phyloP scores from a whole-genome alignment of 768 basidiomycete species.

The Lactarius pseudohatsudake region DNA sequence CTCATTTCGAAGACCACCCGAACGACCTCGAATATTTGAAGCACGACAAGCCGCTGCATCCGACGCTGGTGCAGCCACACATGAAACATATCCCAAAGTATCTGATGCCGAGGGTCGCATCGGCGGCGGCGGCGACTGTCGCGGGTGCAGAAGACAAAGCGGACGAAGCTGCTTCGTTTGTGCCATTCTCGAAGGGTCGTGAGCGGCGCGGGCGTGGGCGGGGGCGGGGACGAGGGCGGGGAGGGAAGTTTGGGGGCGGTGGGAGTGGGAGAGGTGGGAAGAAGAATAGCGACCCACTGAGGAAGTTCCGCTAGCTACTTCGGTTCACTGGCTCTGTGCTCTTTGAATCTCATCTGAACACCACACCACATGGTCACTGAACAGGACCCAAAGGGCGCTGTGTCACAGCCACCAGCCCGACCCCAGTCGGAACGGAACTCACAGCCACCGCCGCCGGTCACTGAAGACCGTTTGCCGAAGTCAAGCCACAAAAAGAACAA shows the following conservation, averaged over 20 bases:
- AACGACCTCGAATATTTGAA: conserved; percentile 87
- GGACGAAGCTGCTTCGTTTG: conserved; percentile 48
- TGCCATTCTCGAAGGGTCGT: conserved; percentile 68
- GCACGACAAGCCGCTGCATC: conserved; percentile 93
- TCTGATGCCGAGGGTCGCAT: conserved; percentile 76
- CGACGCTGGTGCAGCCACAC: conserved; percentile 85
- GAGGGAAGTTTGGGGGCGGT: conserved; percentile 41
- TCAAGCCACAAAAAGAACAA: no score
- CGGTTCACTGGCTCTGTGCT: neutral
- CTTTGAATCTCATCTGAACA: neutral
- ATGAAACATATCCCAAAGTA: conserved; percentile 97
- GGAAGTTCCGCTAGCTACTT: conserved; percentile 52
- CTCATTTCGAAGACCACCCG: conserved; percentile 97
- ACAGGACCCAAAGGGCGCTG: neutral
- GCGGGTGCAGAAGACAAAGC: conserved; percentile 28
- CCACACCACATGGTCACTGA: neutral
- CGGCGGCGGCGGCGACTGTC: conserved; percentile 42
- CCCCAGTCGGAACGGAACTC: neutral
- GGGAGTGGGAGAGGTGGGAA: conserved; percentile 44
- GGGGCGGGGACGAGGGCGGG: conserved; percentile 49
- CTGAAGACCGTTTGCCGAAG: neutral
- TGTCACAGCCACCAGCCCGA: neutral
- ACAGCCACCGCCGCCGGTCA: neutral
- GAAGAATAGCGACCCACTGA: conserved; percentile 81
- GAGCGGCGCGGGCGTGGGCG: conserved; percentile 48